Evolutionary conservation across 2,329 filamentous ascomycete genomes (phyloP), one percentile per base, ranked within the genome.

Genomic region (Phaeosphaeria sp.): DNA sequence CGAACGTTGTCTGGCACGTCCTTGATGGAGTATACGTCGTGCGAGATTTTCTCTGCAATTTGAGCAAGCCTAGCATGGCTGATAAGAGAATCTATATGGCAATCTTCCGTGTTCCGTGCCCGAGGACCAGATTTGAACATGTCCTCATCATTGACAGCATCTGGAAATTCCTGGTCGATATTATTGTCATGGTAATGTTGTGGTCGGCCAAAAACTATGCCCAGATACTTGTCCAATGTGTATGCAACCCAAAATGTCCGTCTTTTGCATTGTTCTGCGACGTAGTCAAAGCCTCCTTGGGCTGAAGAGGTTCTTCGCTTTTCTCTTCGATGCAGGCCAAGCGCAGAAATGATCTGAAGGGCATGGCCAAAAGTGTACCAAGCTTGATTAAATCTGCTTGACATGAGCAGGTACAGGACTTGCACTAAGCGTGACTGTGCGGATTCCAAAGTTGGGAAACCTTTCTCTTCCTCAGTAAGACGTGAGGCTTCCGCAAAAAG

Each of bases 161-260:
- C 80, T 0, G 87, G 87, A n/a, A 86, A 78, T 2, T 83, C 81
- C 56, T 88, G 86, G 46, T 88, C 86, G 42, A 87, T 85, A 48
- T 89, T 85, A 24, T 87, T 84, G 43, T 89, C 86, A 51, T 87
- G 85, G 17, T 87, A 83, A 33, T 86, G 78, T 18, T 84, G 72
- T 1, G 86, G 86, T 1, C 86, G 78, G 0, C 86, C 86, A 51
- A 87, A 83, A 13, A 87, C 82, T 6, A 87, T 83, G 17, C 84
- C 84, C 0, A 89, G 72, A 55, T 88, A 88, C 40, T 84, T 86
- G 67, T 89, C 86, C 2, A 89, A 72, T 0, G 82, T 85, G 63
- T 89, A 89, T 0, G 84, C 82, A 2, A 82, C 83, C 87, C 87
- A 89, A 43, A 89, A 89, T 0, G 86, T 83, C 9, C 86, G 77